Evolutionary conservation across 1,284 basidiomycete genomes (phyloP).

Genomic region (Fistulina hepatica): DNA sequence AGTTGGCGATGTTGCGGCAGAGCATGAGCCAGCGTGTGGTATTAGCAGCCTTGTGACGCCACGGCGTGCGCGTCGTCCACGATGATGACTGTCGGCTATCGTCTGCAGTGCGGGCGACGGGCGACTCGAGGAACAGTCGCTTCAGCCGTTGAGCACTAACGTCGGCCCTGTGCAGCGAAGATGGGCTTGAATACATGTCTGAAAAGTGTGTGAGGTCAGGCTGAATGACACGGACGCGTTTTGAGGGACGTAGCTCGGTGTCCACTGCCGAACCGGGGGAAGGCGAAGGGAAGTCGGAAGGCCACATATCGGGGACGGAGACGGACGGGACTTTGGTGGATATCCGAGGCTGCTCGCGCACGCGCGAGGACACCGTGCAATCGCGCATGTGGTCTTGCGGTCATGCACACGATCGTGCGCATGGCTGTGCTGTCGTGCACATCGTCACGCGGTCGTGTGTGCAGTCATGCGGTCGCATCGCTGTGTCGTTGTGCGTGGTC

Average conservation of each 20-base stretch:
- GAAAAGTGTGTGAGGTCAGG: conserved; percentile 18
- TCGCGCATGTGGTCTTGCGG: too few species aligned
- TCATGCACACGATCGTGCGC: too few species aligned
- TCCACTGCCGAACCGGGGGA: conserved; percentile 25
- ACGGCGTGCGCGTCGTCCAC: too few species aligned
- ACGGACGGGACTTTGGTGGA: conserved; percentile 26
- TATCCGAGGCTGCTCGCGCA: conserved; percentile 15
- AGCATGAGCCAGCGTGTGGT: too few species aligned
- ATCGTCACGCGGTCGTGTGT: too few species aligned
- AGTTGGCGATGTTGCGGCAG: conserved; percentile 41
- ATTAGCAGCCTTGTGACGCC: too few species aligned
- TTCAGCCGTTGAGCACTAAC: conserved; percentile 14
- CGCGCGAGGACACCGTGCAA: conserved; percentile 8
- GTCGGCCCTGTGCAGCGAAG: conserved; percentile 15
- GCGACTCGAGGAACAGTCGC: too few species aligned
- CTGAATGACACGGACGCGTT: conserved; percentile 32
- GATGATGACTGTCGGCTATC: too few species aligned
- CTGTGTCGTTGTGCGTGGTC: too few species aligned
- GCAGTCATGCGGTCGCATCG: too few species aligned
- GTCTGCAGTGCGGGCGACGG: conserved; percentile 28
- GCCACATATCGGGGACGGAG: conserved; percentile 21
- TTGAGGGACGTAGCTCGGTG: conserved; percentile 18
- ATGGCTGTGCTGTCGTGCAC: too few species aligned
- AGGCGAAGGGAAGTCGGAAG: conserved; percentile 23
- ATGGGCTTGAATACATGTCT: conserved; percentile 14